These are phyloP conservation scores for Saccharomycopsis javanensis DNA, from an alignment of 805 yeast species.

Conservation along the genomic window DNA sequence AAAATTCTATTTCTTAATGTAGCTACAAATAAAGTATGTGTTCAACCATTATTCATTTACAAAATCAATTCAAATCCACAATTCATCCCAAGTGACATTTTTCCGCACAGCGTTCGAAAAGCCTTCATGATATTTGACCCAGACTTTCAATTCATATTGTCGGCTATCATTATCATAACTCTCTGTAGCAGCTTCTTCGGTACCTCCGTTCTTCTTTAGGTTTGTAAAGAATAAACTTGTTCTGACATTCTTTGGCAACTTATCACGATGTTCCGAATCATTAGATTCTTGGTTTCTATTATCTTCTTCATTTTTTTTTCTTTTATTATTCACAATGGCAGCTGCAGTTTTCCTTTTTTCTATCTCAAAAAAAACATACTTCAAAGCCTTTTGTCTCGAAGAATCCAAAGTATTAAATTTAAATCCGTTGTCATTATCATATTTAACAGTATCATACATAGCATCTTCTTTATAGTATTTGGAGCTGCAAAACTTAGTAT, in stretches of 20 bases:
- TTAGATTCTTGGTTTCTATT: conserved; percentile 15
- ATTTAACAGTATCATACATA: conserved; percentile 1
- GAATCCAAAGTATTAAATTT: background rate
- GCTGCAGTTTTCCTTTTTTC: background rate
- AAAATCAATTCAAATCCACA: conserved; percentile 35
- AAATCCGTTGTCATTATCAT: background rate
- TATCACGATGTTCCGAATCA: conserved; percentile 11
- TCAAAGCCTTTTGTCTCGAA: conserved; percentile 3
- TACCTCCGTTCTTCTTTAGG: background rate
- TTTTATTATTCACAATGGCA: conserved; percentile 16
- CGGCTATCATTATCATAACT: background rate
- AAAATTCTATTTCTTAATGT: background rate
- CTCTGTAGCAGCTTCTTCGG: background rate
- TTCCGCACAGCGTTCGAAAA: conserved; percentile 86
- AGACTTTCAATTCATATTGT: conserved; percentile 34
- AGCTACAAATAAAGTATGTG: background rate
- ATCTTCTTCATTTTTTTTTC: conserved; percentile 19
- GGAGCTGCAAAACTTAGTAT: background rate
- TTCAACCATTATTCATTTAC: background rate
- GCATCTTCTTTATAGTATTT: background rate
- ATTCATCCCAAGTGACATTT: conserved; percentile 64
- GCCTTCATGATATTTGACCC: conserved; percentile 93
- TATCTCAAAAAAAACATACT: conserved; percentile 5
- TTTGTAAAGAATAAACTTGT: conserved; percentile 32
- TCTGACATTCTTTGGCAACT: conserved; percentile 18